Base-by-base conservation (phyloP, 2,329 filamentous ascomycete genomes). In the Penicillium sp. region DNA sequence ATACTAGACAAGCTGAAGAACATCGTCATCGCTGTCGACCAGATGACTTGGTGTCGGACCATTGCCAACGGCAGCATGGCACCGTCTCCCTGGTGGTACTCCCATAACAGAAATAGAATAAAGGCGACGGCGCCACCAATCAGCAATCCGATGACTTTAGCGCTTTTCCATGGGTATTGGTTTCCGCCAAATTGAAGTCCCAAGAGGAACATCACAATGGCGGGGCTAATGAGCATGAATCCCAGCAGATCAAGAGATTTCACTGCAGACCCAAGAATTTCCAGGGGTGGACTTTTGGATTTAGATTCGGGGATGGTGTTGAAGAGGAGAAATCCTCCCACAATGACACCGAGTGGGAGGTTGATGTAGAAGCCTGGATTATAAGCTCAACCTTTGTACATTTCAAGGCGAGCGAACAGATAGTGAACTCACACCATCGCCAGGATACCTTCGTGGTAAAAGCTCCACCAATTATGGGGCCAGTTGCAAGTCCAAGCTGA, bases 41-140 rank as follows among this genome's bases (percentile, higher is more conserved):
- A 77, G 19, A 79, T 67, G 13, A 73, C 59, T 1, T 68, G 65
- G 19, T 72, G 60, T 22, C 46, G 60, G 22, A 78, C 59, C 36
- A 79, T 69, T 1, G 65, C 61, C 35, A 72, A 65, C 0, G 77
- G 76, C 4, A 79, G 62, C 71, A 79, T 74, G 2, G 76, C 75
- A n/a, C 60, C 59, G 11, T 75, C 74, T 13, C 71, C 74, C 58
- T 70, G 68, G 11, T 50, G 66, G n/a, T 61, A 51, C 52, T 79
- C 74, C 73, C 73, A 79, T 5, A 66, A 10, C 4, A 73, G 56
- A 54, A 77, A 58, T 22, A 58, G 10, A 37, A 3, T 19, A 18
- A 58, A 66, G 1, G 63, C 66, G 14, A 61, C 69, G 7, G 44
- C 72, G 7, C 69, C 66, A 7, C 73, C 72, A 40, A 66, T 63